Evolutionary conservation across 176 grass and related monocot species (phyloP).

Genomic region (Hsuehochloa calcarea): DNA sequence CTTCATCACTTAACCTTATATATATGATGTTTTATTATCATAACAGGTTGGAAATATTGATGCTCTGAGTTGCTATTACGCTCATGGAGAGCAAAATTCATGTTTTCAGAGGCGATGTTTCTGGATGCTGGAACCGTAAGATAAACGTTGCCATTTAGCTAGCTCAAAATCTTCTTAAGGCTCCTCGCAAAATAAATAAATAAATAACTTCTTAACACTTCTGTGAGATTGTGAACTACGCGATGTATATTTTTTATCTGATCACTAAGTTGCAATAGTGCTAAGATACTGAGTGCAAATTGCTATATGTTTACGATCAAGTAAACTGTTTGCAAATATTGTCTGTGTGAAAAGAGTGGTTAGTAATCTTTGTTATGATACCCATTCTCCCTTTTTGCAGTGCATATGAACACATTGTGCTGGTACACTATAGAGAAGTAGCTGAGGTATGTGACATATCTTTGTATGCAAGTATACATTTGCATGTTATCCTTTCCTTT

Average conservation of each 20-base stretch:
- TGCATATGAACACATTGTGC: constrained; percentile 84
- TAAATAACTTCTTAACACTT: background rate
- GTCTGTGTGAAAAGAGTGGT: constrained; percentile 1
- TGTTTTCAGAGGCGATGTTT: constrained; percentile 89
- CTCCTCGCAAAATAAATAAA: background rate
- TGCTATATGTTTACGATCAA: background rate
- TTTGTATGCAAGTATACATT: constrained; percentile 8
- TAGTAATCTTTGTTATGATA: constrained; percentile 26
- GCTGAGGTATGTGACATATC: constrained; percentile 70
- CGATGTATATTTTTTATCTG: background rate
- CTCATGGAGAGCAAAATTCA: constrained; percentile 89
- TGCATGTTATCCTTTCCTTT: constrained; percentile 8
- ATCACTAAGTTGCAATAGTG: constrained; percentile 8
- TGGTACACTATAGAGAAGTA: constrained; percentile 94
- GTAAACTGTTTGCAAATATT: constrained; percentile 20
- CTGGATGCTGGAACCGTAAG: constrained; percentile 98
- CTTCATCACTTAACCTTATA: constrained; percentile 8
- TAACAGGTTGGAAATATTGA: constrained; percentile 88
- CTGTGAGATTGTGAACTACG: constrained; percentile 2
- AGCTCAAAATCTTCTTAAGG: background rate
- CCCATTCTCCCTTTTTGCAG: constrained; percentile 50
- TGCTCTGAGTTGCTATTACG: constrained; percentile 93
- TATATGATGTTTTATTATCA: constrained; percentile 26
- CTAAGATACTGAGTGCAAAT: constrained; percentile 8
- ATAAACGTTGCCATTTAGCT: constrained; percentile 26